Percentiles rank a stretch among this genome's conserved stretches.
These are phyloP conservation scores for Aspergillus costaricaensis DNA, from an alignment of 2,329 filamentous ascomycete genomes.

Conservation along the genomic window DNA sequence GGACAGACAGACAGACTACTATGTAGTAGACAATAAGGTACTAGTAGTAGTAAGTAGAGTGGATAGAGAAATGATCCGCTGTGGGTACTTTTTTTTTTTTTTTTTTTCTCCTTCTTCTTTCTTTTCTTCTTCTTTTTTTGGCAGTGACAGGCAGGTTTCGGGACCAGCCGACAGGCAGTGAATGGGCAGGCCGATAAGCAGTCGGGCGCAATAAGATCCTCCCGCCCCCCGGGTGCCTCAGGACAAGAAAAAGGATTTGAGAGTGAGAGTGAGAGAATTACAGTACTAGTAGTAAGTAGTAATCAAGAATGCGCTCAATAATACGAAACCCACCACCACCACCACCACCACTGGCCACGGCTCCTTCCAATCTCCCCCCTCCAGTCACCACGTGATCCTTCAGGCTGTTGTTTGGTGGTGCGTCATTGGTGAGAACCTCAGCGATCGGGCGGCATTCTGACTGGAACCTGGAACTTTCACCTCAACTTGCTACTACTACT, in stretches of 20 bases:
- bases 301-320: not conserved
- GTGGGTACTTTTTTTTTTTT: too few relatives aligned
- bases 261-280: too few relatives aligned
- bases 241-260: too few relatives aligned
- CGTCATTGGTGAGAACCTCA: not conserved
- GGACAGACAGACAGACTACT: too few relatives aligned
- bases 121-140: too few relatives aligned
- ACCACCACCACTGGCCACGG: not conserved
- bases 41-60: too few relatives aligned
- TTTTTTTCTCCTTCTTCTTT: too few relatives aligned
- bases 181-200: not conserved
- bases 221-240: not conserved
- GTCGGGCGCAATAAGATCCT: not conserved
- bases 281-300: not conserved
- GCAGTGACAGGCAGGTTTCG: too few relatives aligned
- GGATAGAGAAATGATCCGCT: too few relatives aligned
- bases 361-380: not conserved
- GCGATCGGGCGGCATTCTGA: not conserved
- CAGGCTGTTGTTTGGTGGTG: not conserved
- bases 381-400: not conserved
- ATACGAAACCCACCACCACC: not conserved
- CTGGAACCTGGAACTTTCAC: not conserved
- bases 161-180: too few relatives aligned
- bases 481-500: not conserved
- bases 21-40: too few relatives aligned